A percentile compares a stretch with the other conserved stretches of the same genome.
These are phyloP conservation scores for Hansenula lynferdii DNA, from an alignment of 1,139 yeast genomes.

Conservation along the genomic window DNA sequence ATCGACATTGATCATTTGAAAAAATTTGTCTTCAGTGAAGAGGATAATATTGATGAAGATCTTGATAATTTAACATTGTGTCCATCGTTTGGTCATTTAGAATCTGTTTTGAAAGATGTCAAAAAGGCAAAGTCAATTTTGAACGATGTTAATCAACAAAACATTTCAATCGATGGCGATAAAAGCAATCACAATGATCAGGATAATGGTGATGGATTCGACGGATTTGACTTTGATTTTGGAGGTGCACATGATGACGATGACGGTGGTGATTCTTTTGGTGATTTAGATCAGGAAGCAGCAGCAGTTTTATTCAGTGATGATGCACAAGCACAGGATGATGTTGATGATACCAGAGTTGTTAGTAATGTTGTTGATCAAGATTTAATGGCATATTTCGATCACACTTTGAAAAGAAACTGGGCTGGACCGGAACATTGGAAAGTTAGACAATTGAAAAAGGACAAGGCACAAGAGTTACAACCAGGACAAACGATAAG, in stretches of 20 bases:
- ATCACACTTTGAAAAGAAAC: slow-evolving; percentile 58
- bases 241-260: slow-evolving; percentile 17
- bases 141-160: slow-evolving; percentile 4
- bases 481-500: slow-evolving; percentile 14
- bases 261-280: slow-evolving; percentile 22
- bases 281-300: slow-evolving; percentile 30
- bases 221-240: slow-evolving; percentile 19
- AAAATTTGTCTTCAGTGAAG: slow-evolving; percentile 27
- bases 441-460: slow-evolving; percentile 66
- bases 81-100: slow-evolving; percentile 57
- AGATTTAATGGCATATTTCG: slow-evolving; percentile 77
- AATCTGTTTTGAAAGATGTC: slow-evolving; percentile 52
- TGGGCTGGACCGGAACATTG: slow-evolving; percentile 97
- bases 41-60: slow-evolving; percentile 32
- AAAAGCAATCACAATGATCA: slow-evolving; percentile 14
- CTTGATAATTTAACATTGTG: slow-evolving; percentile 46
- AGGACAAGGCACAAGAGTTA: slow-evolving; percentile 16
- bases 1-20: slow-evolving; percentile 26
- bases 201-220: slow-evolving; percentile 18
- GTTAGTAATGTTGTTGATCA: slow-evolving; percentile 45
- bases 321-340: slow-evolving; percentile 20
- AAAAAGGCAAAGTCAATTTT: slow-evolving; percentile 21
- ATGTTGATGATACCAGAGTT: slow-evolving; percentile 20
- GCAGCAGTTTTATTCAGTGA: slow-evolving; percentile 25
- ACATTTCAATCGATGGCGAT: slow-evolving; percentile 3